phyloP scores from a whole-genome alignment of 768 basidiomycete genomes.

The Neoboletus subvelutipes region DNA sequence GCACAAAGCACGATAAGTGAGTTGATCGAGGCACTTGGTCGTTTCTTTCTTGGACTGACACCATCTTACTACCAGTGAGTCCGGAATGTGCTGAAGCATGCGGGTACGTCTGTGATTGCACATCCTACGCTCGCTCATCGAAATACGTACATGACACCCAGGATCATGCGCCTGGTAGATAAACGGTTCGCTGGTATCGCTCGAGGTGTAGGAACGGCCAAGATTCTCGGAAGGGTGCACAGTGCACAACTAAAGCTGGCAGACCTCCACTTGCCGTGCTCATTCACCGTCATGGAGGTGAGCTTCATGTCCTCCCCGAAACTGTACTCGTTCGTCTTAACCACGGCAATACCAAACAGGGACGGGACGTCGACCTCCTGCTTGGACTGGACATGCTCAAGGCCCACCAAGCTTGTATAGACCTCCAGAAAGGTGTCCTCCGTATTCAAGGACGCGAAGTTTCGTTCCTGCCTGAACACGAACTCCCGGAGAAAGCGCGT shows the following conservation, averaged over 20 bases:
- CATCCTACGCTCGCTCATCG: neutral
- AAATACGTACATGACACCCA: conserved; percentile 28
- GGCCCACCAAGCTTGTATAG: conserved; percentile 94
- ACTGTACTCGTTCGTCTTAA: neutral
- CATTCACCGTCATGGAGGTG: conserved; percentile 95
- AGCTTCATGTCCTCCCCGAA: neutral
- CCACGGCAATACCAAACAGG: conserved; percentile 42
- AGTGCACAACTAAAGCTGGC: conserved; percentile 88
- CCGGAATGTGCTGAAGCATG: conserved; percentile 90
- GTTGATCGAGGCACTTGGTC: neutral
- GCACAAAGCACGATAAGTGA: conserved; percentile 38
- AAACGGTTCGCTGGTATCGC: conserved; percentile 87
- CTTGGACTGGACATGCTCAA: conserved; percentile 99
- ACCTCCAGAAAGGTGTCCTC: conserved; percentile 84
- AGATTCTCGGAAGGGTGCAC: conserved; percentile 92
- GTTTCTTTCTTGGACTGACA: conserved; percentile 5
- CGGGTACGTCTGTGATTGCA: conserved; percentile 53
- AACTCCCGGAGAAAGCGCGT: conserved; percentile 82
- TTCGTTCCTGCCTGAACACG: conserved; percentile 88
- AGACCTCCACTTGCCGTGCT: conserved; percentile 82
- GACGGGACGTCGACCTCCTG: conserved; percentile 89
- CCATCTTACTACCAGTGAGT: conserved; percentile 56
- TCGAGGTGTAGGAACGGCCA: conserved; percentile 90
- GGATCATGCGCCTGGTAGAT: conserved; percentile 93
- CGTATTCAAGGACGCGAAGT: conserved; percentile 93